Evolutionary conservation across 352 stramenopile genomes (phyloP).

Genomic region (Aphanomyces astaci): DNA sequence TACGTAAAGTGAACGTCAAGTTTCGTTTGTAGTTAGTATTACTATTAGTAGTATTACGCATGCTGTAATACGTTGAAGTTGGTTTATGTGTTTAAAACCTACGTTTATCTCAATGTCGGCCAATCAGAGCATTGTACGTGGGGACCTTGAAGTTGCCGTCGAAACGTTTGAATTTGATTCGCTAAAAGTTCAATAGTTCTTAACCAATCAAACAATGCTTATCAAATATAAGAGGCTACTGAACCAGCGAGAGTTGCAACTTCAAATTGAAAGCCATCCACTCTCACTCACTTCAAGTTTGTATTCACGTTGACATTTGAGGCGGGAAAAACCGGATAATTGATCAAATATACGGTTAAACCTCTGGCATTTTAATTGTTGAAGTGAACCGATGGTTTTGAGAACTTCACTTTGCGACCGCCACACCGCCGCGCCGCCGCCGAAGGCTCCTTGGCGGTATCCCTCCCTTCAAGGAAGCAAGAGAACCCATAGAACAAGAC

Average conservation of each 20-base stretch:
- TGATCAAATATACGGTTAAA: not conserved
- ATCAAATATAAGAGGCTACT: not conserved
- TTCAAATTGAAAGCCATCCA: slow-evolving; percentile 13
- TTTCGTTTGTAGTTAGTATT: too few species aligned
- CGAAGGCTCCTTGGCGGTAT: not conserved
- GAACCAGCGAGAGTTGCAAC: slow-evolving; percentile 6
- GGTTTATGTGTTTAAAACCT: not conserved
- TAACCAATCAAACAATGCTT: not conserved
- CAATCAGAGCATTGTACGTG: not conserved
- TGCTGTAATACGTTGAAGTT: too few species aligned
- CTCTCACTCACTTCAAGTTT: not conserved
- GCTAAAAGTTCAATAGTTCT: not conserved
- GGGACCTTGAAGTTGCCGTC: not conserved
- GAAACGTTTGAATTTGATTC: not conserved
- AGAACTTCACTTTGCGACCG: slow-evolving; percentile 10
- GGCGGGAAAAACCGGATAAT: not conserved
- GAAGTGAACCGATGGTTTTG: slow-evolving; percentile 12
- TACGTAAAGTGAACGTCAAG: not conserved
- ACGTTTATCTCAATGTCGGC: not conserved
- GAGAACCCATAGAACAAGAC: not conserved
- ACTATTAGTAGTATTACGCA: too few species aligned
- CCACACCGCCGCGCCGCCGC: not conserved
- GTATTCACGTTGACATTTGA: not conserved
- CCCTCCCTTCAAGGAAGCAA: not conserved
- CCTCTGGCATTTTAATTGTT: slow-evolving; percentile 14